A percentile compares a stretch with the other conserved stretches of the same genome.
These are phyloP conservation scores for Geotrichum fermentans DNA, from an alignment of 1,139 yeast genomes.

Conservation along the genomic window DNA sequence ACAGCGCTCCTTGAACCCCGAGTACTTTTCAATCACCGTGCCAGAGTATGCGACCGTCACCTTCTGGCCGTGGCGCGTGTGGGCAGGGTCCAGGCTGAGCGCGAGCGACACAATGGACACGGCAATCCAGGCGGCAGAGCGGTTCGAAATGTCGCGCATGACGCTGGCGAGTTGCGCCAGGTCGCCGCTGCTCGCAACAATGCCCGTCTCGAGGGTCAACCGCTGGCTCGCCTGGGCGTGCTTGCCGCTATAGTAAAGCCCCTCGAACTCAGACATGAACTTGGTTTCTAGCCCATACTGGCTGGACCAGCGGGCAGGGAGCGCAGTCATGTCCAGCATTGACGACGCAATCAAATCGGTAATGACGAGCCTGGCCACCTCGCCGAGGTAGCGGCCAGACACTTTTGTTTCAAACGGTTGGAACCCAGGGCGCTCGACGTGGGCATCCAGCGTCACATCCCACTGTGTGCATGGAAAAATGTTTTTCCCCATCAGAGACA, in stretches of 20 bases:
- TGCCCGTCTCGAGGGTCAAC: constrained; percentile 8
- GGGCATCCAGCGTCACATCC: constrained; percentile 59
- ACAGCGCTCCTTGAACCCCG: constrained; percentile 60
- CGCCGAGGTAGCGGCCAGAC: constrained; percentile 86
- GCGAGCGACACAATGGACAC: constrained; percentile 59
- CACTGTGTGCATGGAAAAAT: constrained; percentile 68
- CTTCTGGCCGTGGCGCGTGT: not conserved
- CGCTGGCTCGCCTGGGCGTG: not conserved
- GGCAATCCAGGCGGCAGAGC: constrained; percentile 79
- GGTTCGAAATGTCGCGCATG: constrained; percentile 60
- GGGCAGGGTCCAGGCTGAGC: constrained; percentile 3
- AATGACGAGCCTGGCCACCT: constrained; percentile 63
- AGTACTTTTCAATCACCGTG: constrained; percentile 80
- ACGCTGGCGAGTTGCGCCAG: constrained; percentile 51
- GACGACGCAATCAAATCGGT: constrained; percentile 61
- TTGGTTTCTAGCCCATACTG: constrained; percentile 30
- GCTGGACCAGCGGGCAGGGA: constrained; percentile 27
- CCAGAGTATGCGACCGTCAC: constrained; percentile 77
- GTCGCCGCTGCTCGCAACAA: constrained; percentile 23
- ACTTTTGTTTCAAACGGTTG: constrained; percentile 85
- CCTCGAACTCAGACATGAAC: constrained; percentile 33
- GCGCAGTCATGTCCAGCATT: constrained; percentile 39
- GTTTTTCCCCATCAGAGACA: constrained; percentile 33
- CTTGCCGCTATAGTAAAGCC: constrained; percentile 21
- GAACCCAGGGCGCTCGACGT: constrained; percentile 67